A percentile compares a stretch with the other conserved stretches of the same genome.
Conservation (phyloP, 2,329 filamentous ascomycete genomes). For the Diplocarpon rosae region DNA sequence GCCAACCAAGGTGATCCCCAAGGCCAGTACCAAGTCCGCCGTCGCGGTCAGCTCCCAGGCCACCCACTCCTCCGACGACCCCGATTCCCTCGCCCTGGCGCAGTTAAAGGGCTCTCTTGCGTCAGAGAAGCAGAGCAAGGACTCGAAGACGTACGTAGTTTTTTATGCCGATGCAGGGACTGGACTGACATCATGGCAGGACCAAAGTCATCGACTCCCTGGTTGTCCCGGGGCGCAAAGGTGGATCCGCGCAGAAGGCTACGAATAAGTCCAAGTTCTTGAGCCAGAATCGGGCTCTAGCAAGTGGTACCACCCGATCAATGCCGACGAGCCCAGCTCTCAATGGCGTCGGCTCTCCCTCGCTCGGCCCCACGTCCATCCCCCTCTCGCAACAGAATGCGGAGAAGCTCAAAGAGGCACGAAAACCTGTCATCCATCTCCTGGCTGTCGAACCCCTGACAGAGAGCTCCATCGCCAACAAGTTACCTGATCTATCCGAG, state of each 20-base stretch:
- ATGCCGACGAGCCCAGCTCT: conserved; percentile 45
- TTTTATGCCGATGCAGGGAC: conserved; percentile 4
- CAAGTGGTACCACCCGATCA: conserved; percentile 26
- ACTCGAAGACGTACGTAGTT: conserved; percentile 34
- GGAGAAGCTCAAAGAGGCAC: conserved; percentile 43
- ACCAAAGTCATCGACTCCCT: conserved; percentile 29
- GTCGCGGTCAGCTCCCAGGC: conserved; percentile 4
- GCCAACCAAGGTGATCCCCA: conserved; percentile 2
- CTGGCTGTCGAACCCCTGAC: conserved; percentile 43
- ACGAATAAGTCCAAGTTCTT: conserved; percentile 22
- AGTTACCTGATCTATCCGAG: conserved; percentile 34
- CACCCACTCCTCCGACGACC: conserved; percentile 25
- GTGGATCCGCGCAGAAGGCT: conserved; percentile 16
- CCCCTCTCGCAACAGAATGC: conserved; percentile 40
- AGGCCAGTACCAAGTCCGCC: not conserved
- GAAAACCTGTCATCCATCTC: conserved; percentile 46
- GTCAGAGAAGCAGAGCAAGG: conserved; percentile 34
- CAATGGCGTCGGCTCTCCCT: conserved; percentile 43
- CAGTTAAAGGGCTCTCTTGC: conserved; percentile 36
- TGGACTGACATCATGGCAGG: conserved; percentile 29
- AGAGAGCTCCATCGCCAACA: conserved; percentile 40
- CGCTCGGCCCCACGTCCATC: conserved; percentile 37
- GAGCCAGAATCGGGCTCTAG: conserved; percentile 15
- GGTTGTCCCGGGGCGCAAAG: conserved; percentile 14
- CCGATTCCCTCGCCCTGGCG: conserved; percentile 37